Base-by-base conservation (phyloP, 306 rosid species). In the Quercus gilva region DNA sequence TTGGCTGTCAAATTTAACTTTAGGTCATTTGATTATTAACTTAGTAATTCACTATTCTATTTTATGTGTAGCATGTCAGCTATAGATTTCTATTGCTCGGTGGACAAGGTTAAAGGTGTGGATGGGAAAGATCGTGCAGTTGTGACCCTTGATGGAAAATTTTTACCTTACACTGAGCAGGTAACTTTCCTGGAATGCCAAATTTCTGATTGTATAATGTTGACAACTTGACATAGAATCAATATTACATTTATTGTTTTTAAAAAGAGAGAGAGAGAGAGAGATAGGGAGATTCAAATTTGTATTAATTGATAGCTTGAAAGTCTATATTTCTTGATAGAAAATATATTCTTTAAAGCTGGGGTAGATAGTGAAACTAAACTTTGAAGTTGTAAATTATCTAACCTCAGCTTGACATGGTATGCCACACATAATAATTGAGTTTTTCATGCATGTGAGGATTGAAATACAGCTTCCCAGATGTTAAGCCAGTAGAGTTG, bases 41-140 rank as follows among this genome's bases (percentile, higher is more conserved):
- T 55, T 41, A 51, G 33, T 41, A 20, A 65, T 81, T 84, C 31
- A 13, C 81, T 80, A 81, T 31, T 84, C 60, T 45, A 20, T 84
- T 73, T 84, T 58, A 59, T 85, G 23, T 83, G 28, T 81, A 94
- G 99, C 73, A 94, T 92, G 99, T 94, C 99, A 65, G 97, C 95
- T 33, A 92, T 94, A 79, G 99, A 94, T 79, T 94, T 94, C 87
- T 92, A 77, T 91, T 94, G 99, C 90, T 92, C 97, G 1, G 97
- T 94, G 18, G 97, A 94, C 92, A 94, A 94, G 89, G 86, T 89
- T 59, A 87, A 89, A 86, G 99, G 97, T 73, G 91, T 84, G 5
- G 97, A 94, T 82, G 99, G 99, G 71, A 92, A 92, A 85, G 97
- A 94, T 49, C 99, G 97, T 31, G 97, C 88, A 58, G 91, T 92